Conservation (phyloP, 2,329 filamentous ascomycete species). For the Chaetomiaceae sp. region DNA sequence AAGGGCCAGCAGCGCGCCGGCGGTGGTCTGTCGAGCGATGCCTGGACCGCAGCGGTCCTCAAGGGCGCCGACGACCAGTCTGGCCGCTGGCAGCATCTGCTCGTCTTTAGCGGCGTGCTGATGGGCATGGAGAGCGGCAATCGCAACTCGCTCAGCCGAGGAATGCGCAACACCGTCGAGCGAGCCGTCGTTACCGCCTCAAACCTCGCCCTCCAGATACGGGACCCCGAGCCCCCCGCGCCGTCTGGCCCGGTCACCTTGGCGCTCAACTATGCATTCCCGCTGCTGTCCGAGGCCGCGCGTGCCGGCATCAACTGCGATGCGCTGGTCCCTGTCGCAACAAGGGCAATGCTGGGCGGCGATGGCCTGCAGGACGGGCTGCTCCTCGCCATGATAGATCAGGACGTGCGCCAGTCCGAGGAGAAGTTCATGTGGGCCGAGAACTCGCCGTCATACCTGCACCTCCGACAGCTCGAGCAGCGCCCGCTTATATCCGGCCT, state of each 20-base stretch:
- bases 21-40: constrained; percentile 44
- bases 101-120: constrained; percentile 74
- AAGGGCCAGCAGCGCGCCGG: constrained; percentile 27
- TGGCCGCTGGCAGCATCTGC: constrained; percentile 73
- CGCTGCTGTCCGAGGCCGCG: constrained; percentile 59
- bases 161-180: constrained; percentile 64
- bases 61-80: constrained; percentile 55
- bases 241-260: constrained; percentile 56
- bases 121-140: constrained; percentile 67
- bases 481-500: constrained; percentile 61
- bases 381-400: constrained; percentile 65
- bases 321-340: constrained; percentile 62
- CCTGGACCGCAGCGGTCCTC: constrained; percentile 53
- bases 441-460: constrained; percentile 54
- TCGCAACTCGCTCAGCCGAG: constrained; percentile 56
- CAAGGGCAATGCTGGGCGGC: constrained; percentile 61
- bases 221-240: constrained; percentile 35
- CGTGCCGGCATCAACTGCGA: constrained; percentile 60
- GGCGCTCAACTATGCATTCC: constrained; percentile 72
- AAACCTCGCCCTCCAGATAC: constrained; percentile 61
- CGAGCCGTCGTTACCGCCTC: constrained; percentile 67
- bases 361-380: constrained; percentile 73
- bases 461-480: constrained; percentile 53
- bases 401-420: constrained; percentile 55
- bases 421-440: constrained; percentile 61